Evolutionary conservation across 345 rosid genomes (phyloP), one percentile per base, ranked within the genome.

Genomic region (Lagerstroemia speciosa): DNA sequence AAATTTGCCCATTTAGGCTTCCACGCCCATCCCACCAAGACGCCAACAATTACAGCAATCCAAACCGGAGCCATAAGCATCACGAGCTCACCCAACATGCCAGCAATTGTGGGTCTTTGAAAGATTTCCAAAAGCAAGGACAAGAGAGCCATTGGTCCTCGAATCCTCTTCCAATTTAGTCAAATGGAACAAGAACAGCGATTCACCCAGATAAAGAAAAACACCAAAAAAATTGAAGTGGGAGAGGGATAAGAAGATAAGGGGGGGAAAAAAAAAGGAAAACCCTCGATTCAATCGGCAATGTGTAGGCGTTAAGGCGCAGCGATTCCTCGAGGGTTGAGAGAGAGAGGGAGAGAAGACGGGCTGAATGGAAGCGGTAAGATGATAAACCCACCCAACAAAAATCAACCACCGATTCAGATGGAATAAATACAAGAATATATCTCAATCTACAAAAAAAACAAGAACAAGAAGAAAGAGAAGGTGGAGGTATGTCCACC

Each of bases 11-110:
- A 94, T 61, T 83, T 86, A 37, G 97, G 99, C 76, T 84, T 86
- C 97, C 97, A 94, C 2, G 90, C 73, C 99, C 99, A 94, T 24
- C 99, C 99, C 8, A 89, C 96, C 48, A 94, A 27, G 62, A 94
- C 87, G 52, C 99, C 99, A 69, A 83, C 74, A 63, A 85, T n/a
- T 24, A 91, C 92, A 36, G 95, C 96, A 73, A 85, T 70, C 97
- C 99, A 94, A 0, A 94, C 66, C 31, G 98, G 99, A 43, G 85
- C 78, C 46, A 78, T 81, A 6, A 88, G 78, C 69, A 79, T 71
- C 55, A 80, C 40, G 38, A 90, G 76, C 74, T 87, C 97, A 57
- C 78, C 55, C 14, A 84, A 31, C 38, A 84, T 74, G 29, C 80
- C 85, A 63, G 81, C 80, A 75, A 79, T 65, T 3, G 76, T 63